Conservation (phyloP, 768 basidiomycete species). For the Naganishia kalamii region DNA sequence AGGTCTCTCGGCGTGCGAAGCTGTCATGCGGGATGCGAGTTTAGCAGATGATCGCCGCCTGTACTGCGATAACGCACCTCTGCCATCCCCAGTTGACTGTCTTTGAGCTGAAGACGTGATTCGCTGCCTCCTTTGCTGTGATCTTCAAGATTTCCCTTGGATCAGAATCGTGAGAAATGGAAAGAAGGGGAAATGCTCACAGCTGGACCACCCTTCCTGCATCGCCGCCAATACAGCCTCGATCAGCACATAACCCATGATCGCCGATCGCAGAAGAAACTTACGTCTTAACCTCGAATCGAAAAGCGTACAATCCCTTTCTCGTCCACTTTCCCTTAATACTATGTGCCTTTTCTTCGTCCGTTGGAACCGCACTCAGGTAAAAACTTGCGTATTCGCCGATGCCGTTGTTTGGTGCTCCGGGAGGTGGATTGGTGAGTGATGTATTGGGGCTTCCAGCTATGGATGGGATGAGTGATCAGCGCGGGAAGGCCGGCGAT, state of each 20-base stretch:
- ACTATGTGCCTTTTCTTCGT: slow-evolving; percentile 65
- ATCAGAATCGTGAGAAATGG: slow-evolving; percentile 24
- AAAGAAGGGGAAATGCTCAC: not conserved
- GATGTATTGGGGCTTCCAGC: slow-evolving; percentile 7
- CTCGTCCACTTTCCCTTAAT: slow-evolving; percentile 72
- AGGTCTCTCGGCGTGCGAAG: slow-evolving; percentile 66
- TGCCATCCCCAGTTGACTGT: slow-evolving; percentile 86
- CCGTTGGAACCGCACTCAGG: slow-evolving; percentile 55
- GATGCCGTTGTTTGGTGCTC: slow-evolving; percentile 7
- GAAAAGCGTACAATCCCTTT: slow-evolving; percentile 77
- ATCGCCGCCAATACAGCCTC: not conserved
- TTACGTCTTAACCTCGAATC: slow-evolving; percentile 71
- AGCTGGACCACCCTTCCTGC: not conserved
- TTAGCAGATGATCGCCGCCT: not conserved
- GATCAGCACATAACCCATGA: not conserved
- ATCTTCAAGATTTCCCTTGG: not conserved
- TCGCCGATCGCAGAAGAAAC: slow-evolving; percentile 6
- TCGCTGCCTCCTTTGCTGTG: slow-evolving; percentile 18
- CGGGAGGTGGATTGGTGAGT: slow-evolving; percentile 6
- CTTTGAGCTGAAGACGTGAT: slow-evolving; percentile 44
- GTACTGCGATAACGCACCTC: slow-evolving; percentile 5
- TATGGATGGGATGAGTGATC: not conserved
- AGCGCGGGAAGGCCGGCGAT: not conserved
- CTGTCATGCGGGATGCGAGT: not conserved
- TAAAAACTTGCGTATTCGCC: slow-evolving; percentile 24